Percentiles rank a stretch among this genome's conserved stretches.
phyloP scores from a whole-genome alignment of 441 rosid species.

The Gossypium gossypioides region DNA sequence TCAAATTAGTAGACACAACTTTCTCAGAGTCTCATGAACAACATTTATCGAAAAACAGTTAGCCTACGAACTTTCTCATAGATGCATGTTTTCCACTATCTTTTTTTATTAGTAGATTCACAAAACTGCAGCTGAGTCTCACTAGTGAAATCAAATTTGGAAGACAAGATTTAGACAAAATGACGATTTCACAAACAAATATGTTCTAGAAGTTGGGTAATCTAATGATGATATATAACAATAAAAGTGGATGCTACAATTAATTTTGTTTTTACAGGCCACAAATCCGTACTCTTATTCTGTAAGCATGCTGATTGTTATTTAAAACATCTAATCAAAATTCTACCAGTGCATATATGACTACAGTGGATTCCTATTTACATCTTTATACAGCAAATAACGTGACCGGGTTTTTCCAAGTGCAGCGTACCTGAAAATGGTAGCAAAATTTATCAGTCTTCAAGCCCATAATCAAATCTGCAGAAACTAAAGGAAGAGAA shows the following conservation, averaged over 20 bases:
- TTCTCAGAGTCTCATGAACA: background rate
- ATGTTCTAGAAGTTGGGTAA: background rate
- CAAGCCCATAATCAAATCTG: background rate
- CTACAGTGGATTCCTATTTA: slow-evolving; percentile 59
- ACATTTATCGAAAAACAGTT: background rate
- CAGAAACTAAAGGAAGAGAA: slow-evolving; percentile 9
- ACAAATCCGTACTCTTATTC: background rate
- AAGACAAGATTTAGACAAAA: background rate
- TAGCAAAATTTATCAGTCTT: slow-evolving; percentile 4
- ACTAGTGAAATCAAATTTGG: background rate
- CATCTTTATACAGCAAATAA: slow-evolving; percentile 78
- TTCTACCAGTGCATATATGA: background rate
- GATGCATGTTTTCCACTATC: background rate
- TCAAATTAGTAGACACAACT: background rate
- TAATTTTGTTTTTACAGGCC: slow-evolving; percentile 10
- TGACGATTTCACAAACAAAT: background rate
- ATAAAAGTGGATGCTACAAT: background rate
- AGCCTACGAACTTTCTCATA: background rate
- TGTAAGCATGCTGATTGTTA: slow-evolving; percentile 1
- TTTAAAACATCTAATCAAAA: background rate
- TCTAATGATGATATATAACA: background rate
- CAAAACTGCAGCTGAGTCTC: background rate
- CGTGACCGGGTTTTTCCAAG: slow-evolving; percentile 63
- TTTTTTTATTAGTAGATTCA: background rate
- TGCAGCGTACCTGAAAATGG: slow-evolving; percentile 61